Evolutionary conservation across 352 stramenopile species (phyloP).

Genomic region (Pelagophyceae sp.): DNA sequence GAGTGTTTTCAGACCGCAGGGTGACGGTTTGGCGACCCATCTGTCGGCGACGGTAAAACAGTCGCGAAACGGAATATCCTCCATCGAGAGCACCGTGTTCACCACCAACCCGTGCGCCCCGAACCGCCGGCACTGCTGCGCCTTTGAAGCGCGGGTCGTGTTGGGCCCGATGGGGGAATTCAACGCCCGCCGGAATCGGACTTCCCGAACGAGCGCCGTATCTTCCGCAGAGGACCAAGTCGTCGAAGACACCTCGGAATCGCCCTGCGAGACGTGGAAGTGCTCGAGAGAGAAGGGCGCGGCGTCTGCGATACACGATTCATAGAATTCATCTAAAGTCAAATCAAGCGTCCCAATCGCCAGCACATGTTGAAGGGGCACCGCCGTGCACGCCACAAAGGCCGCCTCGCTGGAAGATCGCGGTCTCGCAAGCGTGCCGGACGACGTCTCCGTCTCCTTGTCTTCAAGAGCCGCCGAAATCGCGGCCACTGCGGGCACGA

Average conservation of each 20-base stretch:
- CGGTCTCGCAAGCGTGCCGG: not conserved
- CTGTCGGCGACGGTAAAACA: constrained; percentile 22
- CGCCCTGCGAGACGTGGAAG: constrained; percentile 30
- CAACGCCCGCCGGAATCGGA: constrained; percentile 27
- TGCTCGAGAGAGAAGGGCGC: constrained; percentile 20
- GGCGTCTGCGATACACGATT: constrained; percentile 27
- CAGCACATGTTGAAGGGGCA: not conserved
- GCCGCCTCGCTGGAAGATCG: not conserved
- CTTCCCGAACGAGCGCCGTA: constrained; percentile 6
- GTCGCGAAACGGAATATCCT: constrained; percentile 23
- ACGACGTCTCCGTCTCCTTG: constrained; percentile 1
- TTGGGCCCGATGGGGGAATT: constrained; percentile 27
- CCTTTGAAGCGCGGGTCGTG: constrained; percentile 14
- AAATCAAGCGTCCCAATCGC: not conserved
- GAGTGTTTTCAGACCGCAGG: not conserved
- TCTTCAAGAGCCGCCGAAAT: constrained; percentile 5
- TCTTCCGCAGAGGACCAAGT: constrained; percentile 24
- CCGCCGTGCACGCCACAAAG: constrained; percentile 6
- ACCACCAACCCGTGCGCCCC: constrained; percentile 15
- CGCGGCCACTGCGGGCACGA: not conserved
- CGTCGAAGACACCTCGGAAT: constrained; percentile 28
- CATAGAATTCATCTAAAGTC: constrained; percentile 23
- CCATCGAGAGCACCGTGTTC: constrained; percentile 19
- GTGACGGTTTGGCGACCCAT: constrained; percentile 13
- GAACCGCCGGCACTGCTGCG: constrained; percentile 17